A percentile compares a stretch with the other conserved stretches of the same genome.
These are phyloP conservation scores for Epithele typhae DNA, from an alignment of 768 basidiomycete genomes.

Conservation along the genomic window DNA sequence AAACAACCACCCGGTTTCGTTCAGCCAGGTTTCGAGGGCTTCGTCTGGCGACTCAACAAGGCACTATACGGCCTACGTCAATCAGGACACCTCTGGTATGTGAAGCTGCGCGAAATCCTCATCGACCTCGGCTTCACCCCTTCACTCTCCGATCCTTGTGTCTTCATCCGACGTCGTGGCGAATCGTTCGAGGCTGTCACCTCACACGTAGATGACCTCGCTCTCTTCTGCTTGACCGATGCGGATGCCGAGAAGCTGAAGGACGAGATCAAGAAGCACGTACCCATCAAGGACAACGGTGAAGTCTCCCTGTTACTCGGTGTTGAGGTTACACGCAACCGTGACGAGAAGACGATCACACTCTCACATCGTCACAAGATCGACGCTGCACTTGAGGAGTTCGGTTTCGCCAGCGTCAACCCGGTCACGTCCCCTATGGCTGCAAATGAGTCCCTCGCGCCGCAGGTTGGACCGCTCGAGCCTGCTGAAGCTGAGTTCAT, in stretches of 20 bases:
- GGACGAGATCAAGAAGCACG: slow-evolving; percentile 15
- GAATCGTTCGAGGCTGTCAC: slow-evolving; percentile 14
- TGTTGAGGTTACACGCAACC: slow-evolving; percentile 16
- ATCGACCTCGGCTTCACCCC: slow-evolving; percentile 1
- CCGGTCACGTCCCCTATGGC: slow-evolving; percentile 29
- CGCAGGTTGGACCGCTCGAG: neutral
- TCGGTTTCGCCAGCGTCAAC: slow-evolving; percentile 22
- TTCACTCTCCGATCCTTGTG: slow-evolving; percentile 13
- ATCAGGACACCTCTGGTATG: slow-evolving; percentile 24
- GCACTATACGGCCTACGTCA: slow-evolving; percentile 30
- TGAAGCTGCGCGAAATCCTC: slow-evolving; percentile 6
- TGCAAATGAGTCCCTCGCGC: slow-evolving; percentile 17
- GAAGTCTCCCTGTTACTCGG: slow-evolving; percentile 15
- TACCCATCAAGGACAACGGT: no score
- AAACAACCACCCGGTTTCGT: slow-evolving; percentile 17
- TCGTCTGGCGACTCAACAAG: slow-evolving; percentile 22
- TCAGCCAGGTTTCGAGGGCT: neutral
- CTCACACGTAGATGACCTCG: slow-evolving; percentile 33
- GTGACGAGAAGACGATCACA: slow-evolving; percentile 8
- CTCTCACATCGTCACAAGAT: slow-evolving; percentile 28
- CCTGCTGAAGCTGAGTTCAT: slow-evolving; percentile 3
- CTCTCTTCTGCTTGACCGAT: slow-evolving; percentile 19
- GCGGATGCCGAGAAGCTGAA: slow-evolving; percentile 12
- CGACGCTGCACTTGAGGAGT: slow-evolving; percentile 22
- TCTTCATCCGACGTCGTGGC: slow-evolving; percentile 13